Evolutionary conservation across 495 filamentous ascomycete genomes (phyloP).

Genomic region (Clavariopsis aquatica): DNA sequence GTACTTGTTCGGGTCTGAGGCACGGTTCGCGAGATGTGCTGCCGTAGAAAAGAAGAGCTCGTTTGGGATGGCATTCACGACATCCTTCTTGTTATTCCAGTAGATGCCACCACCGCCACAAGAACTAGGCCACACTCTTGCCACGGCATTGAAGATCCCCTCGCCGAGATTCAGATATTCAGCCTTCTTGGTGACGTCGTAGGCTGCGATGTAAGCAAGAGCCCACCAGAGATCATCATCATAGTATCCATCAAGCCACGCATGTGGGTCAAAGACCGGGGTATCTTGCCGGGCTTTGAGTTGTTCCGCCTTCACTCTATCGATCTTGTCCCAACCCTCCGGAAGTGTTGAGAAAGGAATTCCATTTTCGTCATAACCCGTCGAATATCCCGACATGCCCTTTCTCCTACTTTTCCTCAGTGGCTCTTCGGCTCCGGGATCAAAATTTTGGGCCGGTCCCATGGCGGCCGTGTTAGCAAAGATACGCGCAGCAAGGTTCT

Average conservation of each 20-base stretch:
- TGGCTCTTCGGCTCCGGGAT: conserved; percentile 21
- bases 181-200: conserved; percentile 39
- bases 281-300: neutral
- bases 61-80: conserved; percentile 74
- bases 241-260: conserved; percentile 44
- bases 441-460: conserved; percentile 43
- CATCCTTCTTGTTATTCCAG: conserved; percentile 63
- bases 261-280: conserved; percentile 16
- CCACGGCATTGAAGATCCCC: conserved; percentile 60
- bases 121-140: conserved; percentile 47
- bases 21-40: conserved; percentile 70
- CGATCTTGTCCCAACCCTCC: conserved; percentile 9
- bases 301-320: neutral
- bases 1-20: conserved; percentile 55
- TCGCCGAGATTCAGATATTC: conserved; percentile 49
- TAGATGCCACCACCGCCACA: conserved; percentile 62
- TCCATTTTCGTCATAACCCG: conserved; percentile 2
- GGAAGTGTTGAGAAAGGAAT: conserved; percentile 9
- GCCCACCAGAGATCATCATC: conserved; percentile 48
- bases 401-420: neutral
- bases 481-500: conserved; percentile 35
- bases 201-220: conserved; percentile 42
- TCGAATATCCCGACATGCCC: conserved; percentile 11
- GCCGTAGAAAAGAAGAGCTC: conserved; percentile 71
- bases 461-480: conserved; percentile 44